Percentiles rank a stretch among this genome's conserved stretches.
Evolutionary conservation across 805 yeast genomes (phyloP).

Genomic region (Candida vaughaniae): DNA sequence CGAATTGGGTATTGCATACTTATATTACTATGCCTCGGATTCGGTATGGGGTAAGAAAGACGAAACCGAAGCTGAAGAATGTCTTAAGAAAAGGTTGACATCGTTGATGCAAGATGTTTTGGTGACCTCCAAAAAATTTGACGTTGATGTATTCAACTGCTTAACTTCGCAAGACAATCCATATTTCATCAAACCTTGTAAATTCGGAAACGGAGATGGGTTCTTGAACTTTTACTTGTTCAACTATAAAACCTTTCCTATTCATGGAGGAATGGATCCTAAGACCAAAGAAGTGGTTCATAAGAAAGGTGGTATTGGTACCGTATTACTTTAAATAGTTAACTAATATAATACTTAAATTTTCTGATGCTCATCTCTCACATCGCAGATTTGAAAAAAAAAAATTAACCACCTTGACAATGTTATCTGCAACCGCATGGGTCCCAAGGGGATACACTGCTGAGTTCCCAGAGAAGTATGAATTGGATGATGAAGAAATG

Average conservation of each 20-base stretch:
- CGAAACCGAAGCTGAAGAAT: conserved; percentile 27
- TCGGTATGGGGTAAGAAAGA: conserved; percentile 37
- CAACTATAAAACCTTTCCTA: conserved; percentile 81
- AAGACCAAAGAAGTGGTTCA: conserved; percentile 51
- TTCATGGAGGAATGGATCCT: conserved; percentile 74
- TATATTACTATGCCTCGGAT: conserved; percentile 85
- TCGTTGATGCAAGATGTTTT: conserved; percentile 71
- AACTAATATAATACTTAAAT: not conserved
- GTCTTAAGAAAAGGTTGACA: conserved; percentile 58
- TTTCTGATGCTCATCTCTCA: conserved; percentile 9
- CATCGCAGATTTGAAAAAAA: conserved; percentile 8
- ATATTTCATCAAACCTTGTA: conserved; percentile 73
- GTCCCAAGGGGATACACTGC: conserved; percentile 95
- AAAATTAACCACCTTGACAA: conserved; percentile 59
- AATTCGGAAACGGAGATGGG: conserved; percentile 95
- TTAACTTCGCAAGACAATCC: conserved; percentile 88
- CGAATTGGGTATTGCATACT: conserved; percentile 79
- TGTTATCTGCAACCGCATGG: conserved; percentile 94
- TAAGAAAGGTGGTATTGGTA: conserved; percentile 80
- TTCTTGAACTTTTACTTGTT: conserved; percentile 85
- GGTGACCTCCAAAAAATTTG: conserved; percentile 62
- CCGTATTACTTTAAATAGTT: conserved; percentile 60
- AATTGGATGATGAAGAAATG: conserved; percentile 88
- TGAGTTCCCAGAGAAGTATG: conserved; percentile 88
- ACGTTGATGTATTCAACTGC: conserved; percentile 92